phyloP scores from a whole-genome alignment of 1,139 yeast genomes.

The Scheffersomyces parashehatae region DNA sequence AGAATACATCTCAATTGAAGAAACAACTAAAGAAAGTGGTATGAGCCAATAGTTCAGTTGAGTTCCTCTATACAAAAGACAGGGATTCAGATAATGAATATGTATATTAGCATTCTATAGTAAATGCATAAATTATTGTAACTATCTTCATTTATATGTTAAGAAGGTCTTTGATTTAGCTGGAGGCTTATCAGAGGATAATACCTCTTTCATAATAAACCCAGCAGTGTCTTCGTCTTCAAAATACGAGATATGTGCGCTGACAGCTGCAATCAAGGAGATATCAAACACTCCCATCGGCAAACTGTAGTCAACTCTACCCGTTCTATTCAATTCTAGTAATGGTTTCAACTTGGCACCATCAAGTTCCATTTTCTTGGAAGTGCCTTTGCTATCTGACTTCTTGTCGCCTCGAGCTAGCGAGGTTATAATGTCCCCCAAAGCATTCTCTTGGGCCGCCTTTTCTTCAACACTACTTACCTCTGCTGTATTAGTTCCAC shows the following conservation, averaged over 20 bases:
- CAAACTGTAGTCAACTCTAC: constrained; percentile 78
- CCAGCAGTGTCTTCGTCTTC: constrained; percentile 86
- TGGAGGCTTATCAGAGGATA: constrained; percentile 21
- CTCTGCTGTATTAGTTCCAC: constrained; percentile 7
- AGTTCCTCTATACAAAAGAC: no score
- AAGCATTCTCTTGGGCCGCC: constrained; percentile 38
- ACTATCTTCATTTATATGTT: constrained; percentile 13
- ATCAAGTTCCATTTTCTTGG: constrained; percentile 21
- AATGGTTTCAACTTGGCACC: constrained; percentile 35
- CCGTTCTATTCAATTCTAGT: constrained; percentile 57
- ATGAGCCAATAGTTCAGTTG: neutral
- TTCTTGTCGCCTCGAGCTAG: constrained; percentile 17
- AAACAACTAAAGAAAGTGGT: neutral
- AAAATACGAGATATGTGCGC: constrained; percentile 86
- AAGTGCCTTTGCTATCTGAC: constrained; percentile 16
- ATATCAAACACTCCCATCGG: constrained; percentile 82
- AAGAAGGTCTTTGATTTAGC: constrained; percentile 26
- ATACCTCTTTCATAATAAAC: constrained; percentile 62
- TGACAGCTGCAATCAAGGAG: constrained; percentile 74
- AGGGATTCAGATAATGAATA: no score
- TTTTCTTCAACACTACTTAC: constrained; percentile 20
- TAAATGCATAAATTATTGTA: neutral
- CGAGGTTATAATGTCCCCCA: constrained; percentile 44
- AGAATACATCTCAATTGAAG: neutral
- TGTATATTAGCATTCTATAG: neutral